Conservation (phyloP, 2,329 filamentous ascomycete species). For the Meredithiella fracta region DNA sequence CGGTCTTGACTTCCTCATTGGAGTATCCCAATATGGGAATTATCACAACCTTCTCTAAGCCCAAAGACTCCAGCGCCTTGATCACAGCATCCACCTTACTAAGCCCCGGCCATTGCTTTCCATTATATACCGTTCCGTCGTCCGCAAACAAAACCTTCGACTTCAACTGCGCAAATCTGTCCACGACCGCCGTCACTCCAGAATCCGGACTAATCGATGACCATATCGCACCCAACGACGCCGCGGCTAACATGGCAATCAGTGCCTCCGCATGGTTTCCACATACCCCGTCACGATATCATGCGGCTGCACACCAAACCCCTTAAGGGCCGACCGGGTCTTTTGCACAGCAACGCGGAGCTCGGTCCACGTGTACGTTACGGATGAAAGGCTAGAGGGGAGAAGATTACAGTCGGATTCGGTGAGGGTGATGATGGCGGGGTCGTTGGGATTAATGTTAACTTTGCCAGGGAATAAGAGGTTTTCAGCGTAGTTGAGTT, state of each 20-base stretch:
- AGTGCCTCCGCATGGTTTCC: conserved; percentile 76
- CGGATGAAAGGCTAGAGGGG: not conserved
- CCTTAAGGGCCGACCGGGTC: conserved; percentile 55
- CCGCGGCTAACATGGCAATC: conserved; percentile 71
- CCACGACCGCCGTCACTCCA: conserved; percentile 77
- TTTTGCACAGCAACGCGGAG: conserved; percentile 61
- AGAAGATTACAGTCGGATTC: conserved; percentile 35
- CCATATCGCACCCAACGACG: conserved; percentile 77
- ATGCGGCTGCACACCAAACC: conserved; percentile 39
- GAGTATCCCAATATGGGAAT: conserved; percentile 35
- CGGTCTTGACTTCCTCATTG: conserved; percentile 23
- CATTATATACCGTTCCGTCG: conserved; percentile 80
- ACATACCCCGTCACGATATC: conserved; percentile 59
- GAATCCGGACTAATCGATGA: conserved; percentile 86
- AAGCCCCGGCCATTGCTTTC: conserved; percentile 67
- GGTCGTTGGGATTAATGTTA: conserved; percentile 51
- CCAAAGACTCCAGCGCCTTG: conserved; percentile 38
- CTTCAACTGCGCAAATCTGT: conserved; percentile 70
- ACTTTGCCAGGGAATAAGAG: conserved; percentile 57
- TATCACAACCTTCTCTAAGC: conserved; percentile 54
- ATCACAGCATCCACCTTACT: conserved; percentile 68
- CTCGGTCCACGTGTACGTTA: conserved; percentile 44
- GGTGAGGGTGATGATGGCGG: conserved; percentile 62
- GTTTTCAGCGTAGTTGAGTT: conserved; percentile 89
- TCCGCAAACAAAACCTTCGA: conserved; percentile 74